Conservation (phyloP, 768 basidiomycete species). For the Kwoniella sp. region DNA sequence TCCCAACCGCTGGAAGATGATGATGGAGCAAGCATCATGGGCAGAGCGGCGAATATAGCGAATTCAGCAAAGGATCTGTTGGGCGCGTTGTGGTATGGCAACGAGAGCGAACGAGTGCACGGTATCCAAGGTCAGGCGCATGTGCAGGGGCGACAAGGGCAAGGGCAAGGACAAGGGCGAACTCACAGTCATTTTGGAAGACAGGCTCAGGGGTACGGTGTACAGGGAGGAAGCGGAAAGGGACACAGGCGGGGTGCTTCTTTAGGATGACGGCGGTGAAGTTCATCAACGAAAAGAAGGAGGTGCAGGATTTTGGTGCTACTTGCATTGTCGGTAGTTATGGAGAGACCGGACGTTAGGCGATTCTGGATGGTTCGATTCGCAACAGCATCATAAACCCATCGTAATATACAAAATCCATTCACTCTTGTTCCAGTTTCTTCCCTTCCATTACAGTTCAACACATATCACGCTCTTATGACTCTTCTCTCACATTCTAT, state of each 20-base stretch:
- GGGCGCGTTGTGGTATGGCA: conserved; percentile 63
- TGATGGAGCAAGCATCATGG: conserved; percentile 60
- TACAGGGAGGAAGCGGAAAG: not conserved
- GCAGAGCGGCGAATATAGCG: conserved; percentile 75
- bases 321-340: not conserved
- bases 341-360: not conserved
- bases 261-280: conserved; percentile 5
- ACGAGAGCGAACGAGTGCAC: conserved; percentile 14
- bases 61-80: conserved; percentile 76
- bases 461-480: not conserved
- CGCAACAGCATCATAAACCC: not conserved
- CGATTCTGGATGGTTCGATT: not conserved
- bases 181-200: not conserved
- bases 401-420: not conserved
- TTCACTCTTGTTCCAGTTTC: not conserved
- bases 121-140: not conserved
- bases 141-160: not conserved
- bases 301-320: not conserved
- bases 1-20: conserved; percentile 26
- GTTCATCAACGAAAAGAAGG: too few relatives aligned
- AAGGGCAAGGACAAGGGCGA: not conserved
- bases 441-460: not conserved
- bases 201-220: not conserved
- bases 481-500: not conserved
- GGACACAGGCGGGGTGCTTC: conserved; percentile 21